Evolutionary conservation across 2,329 filamentous ascomycete species (phyloP).

Genomic region (Xylaria sp.): DNA sequence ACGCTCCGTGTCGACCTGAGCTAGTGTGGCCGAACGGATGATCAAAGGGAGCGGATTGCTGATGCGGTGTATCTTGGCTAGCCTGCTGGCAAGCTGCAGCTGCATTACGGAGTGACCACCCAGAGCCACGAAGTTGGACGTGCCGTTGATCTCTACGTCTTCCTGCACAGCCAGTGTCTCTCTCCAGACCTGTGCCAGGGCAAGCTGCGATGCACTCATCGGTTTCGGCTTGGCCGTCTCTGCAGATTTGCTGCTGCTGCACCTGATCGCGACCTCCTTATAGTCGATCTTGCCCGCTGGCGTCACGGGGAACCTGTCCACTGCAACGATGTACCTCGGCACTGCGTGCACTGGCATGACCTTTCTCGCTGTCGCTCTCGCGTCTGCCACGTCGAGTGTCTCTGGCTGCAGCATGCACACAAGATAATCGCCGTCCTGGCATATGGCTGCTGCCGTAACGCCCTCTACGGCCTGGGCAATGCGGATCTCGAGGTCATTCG

Average conservation of each 20-base stretch:
- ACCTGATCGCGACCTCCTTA: background rate
- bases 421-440: background rate
- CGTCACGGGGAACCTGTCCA: constrained; percentile 17
- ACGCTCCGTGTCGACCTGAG: background rate
- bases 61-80: background rate
- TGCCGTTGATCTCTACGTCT: too few relatives aligned
- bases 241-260: too few relatives aligned
- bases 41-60: constrained; percentile 4
- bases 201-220: too few relatives aligned
- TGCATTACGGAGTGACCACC: constrained; percentile 14
- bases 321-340: constrained; percentile 6
- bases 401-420: background rate
- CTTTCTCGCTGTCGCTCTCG: too few relatives aligned
- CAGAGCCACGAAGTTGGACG: constrained; percentile 18
- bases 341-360: background rate
- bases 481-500: constrained; percentile 17
- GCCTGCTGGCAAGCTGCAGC: background rate
- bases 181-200: background rate
- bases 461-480: background rate
- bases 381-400: background rate
- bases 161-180: background rate
- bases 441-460: background rate
- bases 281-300: constrained; percentile 28
- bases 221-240: background rate
- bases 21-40: background rate